These are phyloP conservation scores for Tuber aestivum DNA, from an alignment of 495 filamentous ascomycete genomes.

Conservation along the genomic window DNA sequence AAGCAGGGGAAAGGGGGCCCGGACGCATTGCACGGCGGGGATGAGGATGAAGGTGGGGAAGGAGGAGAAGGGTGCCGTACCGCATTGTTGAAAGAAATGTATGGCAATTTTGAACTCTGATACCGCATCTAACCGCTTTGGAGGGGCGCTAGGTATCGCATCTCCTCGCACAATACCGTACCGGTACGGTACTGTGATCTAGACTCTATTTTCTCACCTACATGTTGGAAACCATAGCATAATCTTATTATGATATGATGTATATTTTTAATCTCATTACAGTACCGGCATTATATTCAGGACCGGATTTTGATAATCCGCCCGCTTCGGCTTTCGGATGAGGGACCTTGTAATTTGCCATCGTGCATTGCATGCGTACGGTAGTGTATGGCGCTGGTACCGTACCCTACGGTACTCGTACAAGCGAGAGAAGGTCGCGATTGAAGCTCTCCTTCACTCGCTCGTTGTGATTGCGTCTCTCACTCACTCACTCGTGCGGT, in stretches of 20 bases:
- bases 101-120: not conserved
- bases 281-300: too few relatives aligned
- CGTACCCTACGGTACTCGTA: not conserved
- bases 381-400: not conserved
- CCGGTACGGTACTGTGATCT: not conserved
- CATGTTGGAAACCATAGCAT: not conserved
- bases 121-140: not conserved
- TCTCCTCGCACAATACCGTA: not conserved
- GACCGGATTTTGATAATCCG: not conserved
- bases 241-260: not conserved
- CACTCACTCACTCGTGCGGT: not conserved
- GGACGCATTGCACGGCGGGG: not conserved
- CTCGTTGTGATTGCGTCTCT: not conserved
- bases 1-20: constrained; percentile 1
- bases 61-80: not conserved
- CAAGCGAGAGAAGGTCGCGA: not conserved
- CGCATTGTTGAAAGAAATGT: not conserved
- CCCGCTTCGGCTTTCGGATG: not conserved
- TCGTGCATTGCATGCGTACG: not conserved
- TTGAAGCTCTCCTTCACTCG: not conserved
- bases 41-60: not conserved
- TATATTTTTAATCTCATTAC: too few relatives aligned
- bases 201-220: not conserved
- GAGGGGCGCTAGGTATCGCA: not conserved
- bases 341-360: not conserved